phyloP scores from a whole-genome alignment of 495 filamentous ascomycete species.

The Penicillium roqueforti region DNA sequence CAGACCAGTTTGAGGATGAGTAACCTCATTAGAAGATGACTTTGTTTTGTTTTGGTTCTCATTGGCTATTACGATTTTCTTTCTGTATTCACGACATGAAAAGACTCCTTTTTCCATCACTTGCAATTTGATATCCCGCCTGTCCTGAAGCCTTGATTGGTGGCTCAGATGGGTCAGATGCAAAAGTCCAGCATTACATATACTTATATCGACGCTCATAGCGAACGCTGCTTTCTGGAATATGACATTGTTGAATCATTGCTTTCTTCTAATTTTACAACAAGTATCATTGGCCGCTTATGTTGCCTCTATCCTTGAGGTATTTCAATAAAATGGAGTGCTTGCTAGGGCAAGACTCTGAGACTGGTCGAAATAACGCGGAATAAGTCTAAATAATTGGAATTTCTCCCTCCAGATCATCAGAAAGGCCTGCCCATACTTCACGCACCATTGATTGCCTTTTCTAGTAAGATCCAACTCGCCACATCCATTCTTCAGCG shows the following conservation, averaged over 20 bases:
- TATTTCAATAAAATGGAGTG: no score
- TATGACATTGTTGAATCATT: background rate
- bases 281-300: background rate
- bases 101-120: background rate
- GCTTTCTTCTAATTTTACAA: background rate
- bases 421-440: no score
- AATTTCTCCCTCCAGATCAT: no score
- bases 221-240: background rate
- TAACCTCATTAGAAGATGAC: background rate
- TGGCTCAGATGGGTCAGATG: background rate
- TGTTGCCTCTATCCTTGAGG: background rate
- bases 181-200: background rate
- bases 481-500: no score
- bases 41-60: background rate
- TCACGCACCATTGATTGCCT: no score
- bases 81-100: conserved; percentile 1
- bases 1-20: conserved; percentile 38
- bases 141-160: background rate
- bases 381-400: no score
- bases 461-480: no score
- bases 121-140: conserved; percentile 5
- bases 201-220: background rate
- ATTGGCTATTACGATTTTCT: conserved; percentile 1
- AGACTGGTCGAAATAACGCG: no score
- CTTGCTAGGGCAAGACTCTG: no score